A percentile compares a stretch with the other conserved stretches of the same genome.
Evolutionary conservation across 1,139 yeast species (phyloP).

Genomic region (Candida anutae): DNA sequence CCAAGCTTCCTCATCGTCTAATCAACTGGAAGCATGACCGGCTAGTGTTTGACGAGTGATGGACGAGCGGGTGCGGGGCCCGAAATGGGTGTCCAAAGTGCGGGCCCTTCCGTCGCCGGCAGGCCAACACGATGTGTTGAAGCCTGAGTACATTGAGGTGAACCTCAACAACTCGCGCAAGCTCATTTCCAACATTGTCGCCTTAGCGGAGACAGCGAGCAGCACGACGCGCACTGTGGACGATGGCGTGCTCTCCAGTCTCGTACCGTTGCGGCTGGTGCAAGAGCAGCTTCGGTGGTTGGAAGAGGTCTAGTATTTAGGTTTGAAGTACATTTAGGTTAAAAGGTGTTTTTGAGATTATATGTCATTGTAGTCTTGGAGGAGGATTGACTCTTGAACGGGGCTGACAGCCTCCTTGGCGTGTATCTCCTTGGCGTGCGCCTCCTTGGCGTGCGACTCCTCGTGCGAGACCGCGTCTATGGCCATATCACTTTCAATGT

Average conservation of each 20-base stretch:
- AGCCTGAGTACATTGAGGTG: conserved; percentile 37
- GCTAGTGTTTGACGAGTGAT: conserved; percentile 5
- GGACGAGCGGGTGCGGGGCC: too few species aligned
- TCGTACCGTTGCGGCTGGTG: conserved; percentile 20
- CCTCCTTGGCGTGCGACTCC: too few species aligned
- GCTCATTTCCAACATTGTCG: conserved; percentile 25
- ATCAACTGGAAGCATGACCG: conserved; percentile 28
- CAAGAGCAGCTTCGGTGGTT: conserved; percentile 25
- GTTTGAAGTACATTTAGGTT: too few species aligned
- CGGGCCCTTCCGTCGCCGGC: conserved; percentile 36
- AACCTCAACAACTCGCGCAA: conserved; percentile 38
- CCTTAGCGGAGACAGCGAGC: conserved; percentile 15
- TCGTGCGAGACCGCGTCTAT: too few species aligned
- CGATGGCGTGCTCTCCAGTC: conserved; percentile 18
- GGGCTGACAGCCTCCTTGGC: background rate
- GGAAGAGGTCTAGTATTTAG: conserved; percentile 1
- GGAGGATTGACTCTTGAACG: background rate
- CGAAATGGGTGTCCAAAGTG: conserved; percentile 25
- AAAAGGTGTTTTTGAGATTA: too few species aligned
- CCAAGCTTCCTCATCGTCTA: conserved; percentile 22
- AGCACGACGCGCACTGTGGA: conserved; percentile 13
- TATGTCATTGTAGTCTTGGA: too few species aligned
- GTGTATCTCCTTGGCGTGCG: too few species aligned
- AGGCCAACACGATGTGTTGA: conserved; percentile 28
- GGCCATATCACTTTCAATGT: too few species aligned